Evolutionary conservation across 1,284 basidiomycete genomes (phyloP), one percentile per base, ranked within the genome.

Genomic region (Austroboletus novae-zelandiae): DNA sequence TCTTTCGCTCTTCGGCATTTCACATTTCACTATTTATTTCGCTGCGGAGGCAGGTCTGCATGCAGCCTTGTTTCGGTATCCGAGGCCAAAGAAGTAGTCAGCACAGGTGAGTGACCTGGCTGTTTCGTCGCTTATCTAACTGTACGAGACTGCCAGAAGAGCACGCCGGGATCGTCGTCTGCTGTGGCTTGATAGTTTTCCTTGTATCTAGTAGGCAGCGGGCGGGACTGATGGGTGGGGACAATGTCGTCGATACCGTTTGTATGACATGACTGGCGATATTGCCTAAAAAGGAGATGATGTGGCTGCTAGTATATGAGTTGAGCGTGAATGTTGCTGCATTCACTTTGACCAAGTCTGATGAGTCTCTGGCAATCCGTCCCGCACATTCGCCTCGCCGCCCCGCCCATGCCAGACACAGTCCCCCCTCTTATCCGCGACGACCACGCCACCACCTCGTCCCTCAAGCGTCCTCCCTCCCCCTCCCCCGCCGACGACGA

Each of bases 391-490:
- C 52, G 40, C 18, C 52, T 42, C 15, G 31, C 14, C 23, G 14
- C 15, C 14, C 44, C 40, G 30, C 6, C 53, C 9, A 13, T 45
- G 14, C 25, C 44, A 39, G 34, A 56, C 30, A 23, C 48, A 17
- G 43, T 29, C 3, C 34, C 40, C 14, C 29, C 51, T n/a, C 41
- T 51, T 30, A 27, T 41, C 4, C 40, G 18, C 9, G 56, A 60
- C 45, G 51, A 57, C 43, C 53, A 64, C 15, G 55, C 62, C 32
- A 57, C 67, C 18, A 52, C 58, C 43, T 59, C 63, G 8, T 61
- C 67, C n/a, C 72, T 84, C 48, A 88, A 89, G 68, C 81, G 85
- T 59, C 76, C 77, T 48, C 82, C 79, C 13, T 83, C 84, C 20
- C 69, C 77, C 20, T 77, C 81, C 52, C 73, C 68, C 50, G 59